A percentile compares a stretch with the other conserved stretches of the same genome.
Conservation (phyloP, 2,329 filamentous ascomycete species). For the Aspergillus amoenus region DNA sequence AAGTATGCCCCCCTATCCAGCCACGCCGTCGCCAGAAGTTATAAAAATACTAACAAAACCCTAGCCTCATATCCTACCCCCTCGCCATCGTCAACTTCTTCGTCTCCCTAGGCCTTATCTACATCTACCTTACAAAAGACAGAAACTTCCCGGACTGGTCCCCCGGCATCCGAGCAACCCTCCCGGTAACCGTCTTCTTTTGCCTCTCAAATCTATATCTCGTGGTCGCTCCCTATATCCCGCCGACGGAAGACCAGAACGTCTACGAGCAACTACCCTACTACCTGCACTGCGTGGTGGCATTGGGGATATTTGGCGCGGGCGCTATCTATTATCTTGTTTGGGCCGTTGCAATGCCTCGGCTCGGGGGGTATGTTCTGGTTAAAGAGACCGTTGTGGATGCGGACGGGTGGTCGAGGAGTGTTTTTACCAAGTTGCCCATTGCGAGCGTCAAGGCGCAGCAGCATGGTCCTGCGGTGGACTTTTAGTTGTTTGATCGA, state of each 20-base stretch:
- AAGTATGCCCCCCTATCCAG: constrained; percentile 32
- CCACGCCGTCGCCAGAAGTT: background rate
- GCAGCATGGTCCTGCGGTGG: background rate
- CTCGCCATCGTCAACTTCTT: constrained; percentile 52
- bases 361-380: constrained; percentile 50
- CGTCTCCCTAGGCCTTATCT: constrained; percentile 50
- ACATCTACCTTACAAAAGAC: constrained; percentile 44
- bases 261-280: constrained; percentile 56
- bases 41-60: constrained; percentile 1
- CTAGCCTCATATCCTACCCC: constrained; percentile 40
- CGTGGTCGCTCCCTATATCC: constrained; percentile 53
- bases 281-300: constrained; percentile 55
- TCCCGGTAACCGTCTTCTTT: constrained; percentile 54
- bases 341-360: constrained; percentile 52
- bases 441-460: constrained; percentile 6
- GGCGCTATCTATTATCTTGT: constrained; percentile 54
- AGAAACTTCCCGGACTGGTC: constrained; percentile 46
- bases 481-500: constrained; percentile 2
- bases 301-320: constrained; percentile 49
- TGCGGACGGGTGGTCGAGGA: constrained; percentile 64
- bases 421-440: constrained; percentile 52
- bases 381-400: constrained; percentile 56
- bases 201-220: constrained; percentile 55
- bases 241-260: constrained; percentile 48
- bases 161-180: constrained; percentile 50